These are phyloP conservation scores for Colletotrichum sp. DNA, from an alignment of 2,329 filamentous ascomycete species.

Conservation along the genomic window DNA sequence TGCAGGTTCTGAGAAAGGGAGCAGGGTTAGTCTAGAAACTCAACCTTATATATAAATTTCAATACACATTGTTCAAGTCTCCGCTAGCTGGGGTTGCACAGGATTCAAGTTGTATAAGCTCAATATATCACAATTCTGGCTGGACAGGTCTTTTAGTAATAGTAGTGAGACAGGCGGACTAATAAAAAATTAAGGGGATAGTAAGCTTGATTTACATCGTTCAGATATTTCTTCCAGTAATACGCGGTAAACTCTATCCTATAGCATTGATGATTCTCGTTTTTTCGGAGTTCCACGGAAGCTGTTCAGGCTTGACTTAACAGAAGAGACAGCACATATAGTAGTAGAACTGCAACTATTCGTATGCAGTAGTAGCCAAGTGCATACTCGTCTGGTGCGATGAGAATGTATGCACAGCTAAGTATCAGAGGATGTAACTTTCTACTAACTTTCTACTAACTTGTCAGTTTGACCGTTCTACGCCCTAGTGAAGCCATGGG, in stretches of 20 bases:
- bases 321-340: not conserved
- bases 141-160: no score
- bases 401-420: fast-evolving
- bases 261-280: fast-evolving
- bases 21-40: not conserved
- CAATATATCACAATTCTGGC: fast-evolving
- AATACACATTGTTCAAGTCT: not conserved
- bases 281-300: fast-evolving
- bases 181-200: no score
- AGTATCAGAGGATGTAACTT: not conserved
- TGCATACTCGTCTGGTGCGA: not conserved
- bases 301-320: not conserved
- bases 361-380: no score
- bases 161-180: no score
- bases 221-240: not conserved
- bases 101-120: no score
- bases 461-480: not conserved
- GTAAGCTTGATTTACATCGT: not conserved
- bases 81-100: not conserved
- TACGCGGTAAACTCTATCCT: not conserved
- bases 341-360: fast-evolving
- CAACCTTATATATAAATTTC: not conserved
- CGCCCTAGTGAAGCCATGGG: not conserved
- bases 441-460: not conserved
- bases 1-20: not conserved